A percentile compares a stretch with the other conserved stretches of the same genome.
These are phyloP conservation scores for Schwanniomyces yamadae DNA, from an alignment of 805 yeast genomes.

Conservation along the genomic window DNA sequence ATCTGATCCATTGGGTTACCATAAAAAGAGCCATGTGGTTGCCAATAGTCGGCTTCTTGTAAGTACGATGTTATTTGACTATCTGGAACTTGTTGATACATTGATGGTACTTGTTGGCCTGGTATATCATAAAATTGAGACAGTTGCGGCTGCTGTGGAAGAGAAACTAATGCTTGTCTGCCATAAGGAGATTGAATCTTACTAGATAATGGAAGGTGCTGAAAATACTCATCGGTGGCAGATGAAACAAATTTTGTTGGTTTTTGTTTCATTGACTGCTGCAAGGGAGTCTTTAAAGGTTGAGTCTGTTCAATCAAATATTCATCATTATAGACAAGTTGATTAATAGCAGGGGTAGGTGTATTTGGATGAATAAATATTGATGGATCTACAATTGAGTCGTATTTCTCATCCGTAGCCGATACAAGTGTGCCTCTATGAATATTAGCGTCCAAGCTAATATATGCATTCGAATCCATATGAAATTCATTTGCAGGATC, in stretches of 20 bases:
- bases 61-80: conserved; percentile 1
- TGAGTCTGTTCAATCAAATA: conserved; percentile 52
- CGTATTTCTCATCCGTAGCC: conserved; percentile 19
- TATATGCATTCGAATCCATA: conserved; percentile 17
- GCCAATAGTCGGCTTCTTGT: conserved; percentile 19
- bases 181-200: conserved; percentile 21
- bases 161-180: conserved; percentile 7
- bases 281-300: conserved; percentile 38
- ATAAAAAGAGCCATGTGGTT: conserved; percentile 9
- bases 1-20: conserved; percentile 5
- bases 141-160: conserved; percentile 1
- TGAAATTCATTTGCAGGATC: conserved; percentile 29
- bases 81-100: not conserved
- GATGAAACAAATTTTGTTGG: conserved; percentile 10
- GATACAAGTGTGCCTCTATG: conserved; percentile 6
- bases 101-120: not conserved
- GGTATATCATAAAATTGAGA: conserved; percentile 8
- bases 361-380: conserved; percentile 14
- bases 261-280: conserved; percentile 5
- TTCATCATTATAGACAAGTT: conserved; percentile 45
- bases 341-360: conserved; percentile 21
- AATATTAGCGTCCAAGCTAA: conserved; percentile 20
- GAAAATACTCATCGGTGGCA: conserved; percentile 21
- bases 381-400: conserved; percentile 16
- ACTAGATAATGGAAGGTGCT: conserved; percentile 21